phyloP scores from a whole-genome alignment of 768 basidiomycete species.

The Leccinum subtestaceum region DNA sequence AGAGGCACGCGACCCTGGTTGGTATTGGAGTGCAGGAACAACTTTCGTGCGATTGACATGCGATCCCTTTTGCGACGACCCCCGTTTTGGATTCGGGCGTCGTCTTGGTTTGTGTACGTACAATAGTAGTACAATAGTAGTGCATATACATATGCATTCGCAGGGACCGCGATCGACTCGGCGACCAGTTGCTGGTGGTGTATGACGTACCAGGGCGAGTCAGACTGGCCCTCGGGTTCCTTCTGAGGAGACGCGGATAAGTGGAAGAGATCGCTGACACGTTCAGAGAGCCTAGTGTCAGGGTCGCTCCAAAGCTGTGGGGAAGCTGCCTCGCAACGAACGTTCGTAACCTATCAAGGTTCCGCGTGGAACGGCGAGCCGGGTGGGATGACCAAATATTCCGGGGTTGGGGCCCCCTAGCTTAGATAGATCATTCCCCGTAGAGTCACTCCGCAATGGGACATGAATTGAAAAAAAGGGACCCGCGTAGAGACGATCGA shows the following conservation, averaged over 20 bases:
- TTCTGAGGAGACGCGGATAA: neutral
- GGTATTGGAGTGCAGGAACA: neutral
- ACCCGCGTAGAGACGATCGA: no score
- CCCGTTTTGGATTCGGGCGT: no score
- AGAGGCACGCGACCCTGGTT: neutral
- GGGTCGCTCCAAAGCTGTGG: neutral
- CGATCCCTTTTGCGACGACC: neutral
- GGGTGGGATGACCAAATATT: no score
- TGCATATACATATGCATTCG: neutral
- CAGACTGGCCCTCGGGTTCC: no score
- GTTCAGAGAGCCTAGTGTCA: neutral
- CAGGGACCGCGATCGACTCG: neutral
- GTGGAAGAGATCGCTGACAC: neutral
- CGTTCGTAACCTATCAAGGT: neutral
- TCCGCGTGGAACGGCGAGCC: no score
- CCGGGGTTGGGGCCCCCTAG: no score
- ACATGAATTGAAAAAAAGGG: no score
- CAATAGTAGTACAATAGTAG: no score
- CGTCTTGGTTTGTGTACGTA: no score
- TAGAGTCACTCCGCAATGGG: no score
- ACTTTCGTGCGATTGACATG: neutral
- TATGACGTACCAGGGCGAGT: neutral
- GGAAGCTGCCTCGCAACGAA: neutral
- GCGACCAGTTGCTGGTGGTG: neutral
- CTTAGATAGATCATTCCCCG: no score